These are phyloP conservation scores for Magnaporthales sp. DNA, from an alignment of 2,329 filamentous ascomycete species.

Conservation along the genomic window DNA sequence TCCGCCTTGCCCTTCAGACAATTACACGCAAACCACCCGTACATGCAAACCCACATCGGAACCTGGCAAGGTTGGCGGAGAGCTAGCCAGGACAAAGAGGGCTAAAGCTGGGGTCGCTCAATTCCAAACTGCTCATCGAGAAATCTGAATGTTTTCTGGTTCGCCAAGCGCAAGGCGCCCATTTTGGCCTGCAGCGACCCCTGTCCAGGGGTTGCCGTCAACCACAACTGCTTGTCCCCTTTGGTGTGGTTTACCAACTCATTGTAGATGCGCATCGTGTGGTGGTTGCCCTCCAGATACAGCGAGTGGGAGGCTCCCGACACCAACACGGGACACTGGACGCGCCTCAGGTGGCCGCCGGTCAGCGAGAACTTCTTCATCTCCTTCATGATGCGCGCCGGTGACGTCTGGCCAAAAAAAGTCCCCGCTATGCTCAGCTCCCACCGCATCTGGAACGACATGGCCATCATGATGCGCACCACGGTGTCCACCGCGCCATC, in stretches of 20 bases:
- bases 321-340: conserved; percentile 7
- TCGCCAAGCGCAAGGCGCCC: conserved; percentile 4
- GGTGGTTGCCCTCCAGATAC: conserved; percentile 2
- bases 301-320: conserved; percentile 3
- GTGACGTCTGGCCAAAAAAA: not conserved
- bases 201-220: conserved; percentile 4
- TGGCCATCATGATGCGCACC: conserved; percentile 8
- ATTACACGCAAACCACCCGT: too few relatives aligned
- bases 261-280: conserved; percentile 4
- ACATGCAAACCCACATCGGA: too few relatives aligned
- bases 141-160: conserved; percentile 7
- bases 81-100: too few relatives aligned
- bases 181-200: conserved; percentile 6
- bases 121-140: conserved; percentile 4
- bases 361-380: conserved; percentile 9
- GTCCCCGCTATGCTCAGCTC: not conserved
- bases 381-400: conserved; percentile 6
- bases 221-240: conserved; percentile 6
- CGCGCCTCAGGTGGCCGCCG: not conserved
- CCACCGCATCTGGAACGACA: conserved; percentile 2
- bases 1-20: too few relatives aligned
- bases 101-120: not conserved
- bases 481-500: conserved; percentile 18
- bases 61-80: too few relatives aligned
- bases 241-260: conserved; percentile 3